These are phyloP conservation scores for Cadophora sp. DNA, from an alignment of 2,329 filamentous ascomycete genomes.

Conservation along the genomic window DNA sequence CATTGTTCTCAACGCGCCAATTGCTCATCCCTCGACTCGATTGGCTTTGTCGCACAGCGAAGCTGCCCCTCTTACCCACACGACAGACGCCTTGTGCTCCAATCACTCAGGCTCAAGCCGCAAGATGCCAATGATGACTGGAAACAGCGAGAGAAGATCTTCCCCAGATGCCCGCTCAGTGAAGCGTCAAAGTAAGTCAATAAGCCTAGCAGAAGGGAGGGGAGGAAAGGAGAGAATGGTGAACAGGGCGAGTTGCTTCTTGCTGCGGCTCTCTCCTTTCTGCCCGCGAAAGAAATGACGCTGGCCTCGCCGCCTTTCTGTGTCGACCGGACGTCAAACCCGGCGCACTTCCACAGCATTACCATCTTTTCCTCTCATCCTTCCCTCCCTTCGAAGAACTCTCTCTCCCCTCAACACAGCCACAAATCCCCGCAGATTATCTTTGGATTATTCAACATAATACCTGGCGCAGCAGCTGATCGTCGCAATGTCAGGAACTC, in stretches of 20 bases:
- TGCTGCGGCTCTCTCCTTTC: not conserved
- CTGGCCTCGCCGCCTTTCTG: not conserved
- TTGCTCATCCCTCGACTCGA: not conserved
- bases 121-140: conserved; percentile 27
- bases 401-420: conserved; percentile 14
- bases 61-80: not conserved
- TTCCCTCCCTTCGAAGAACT: not conserved
- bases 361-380: not conserved
- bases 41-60: not conserved
- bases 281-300: conserved; percentile 5
- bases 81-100: not conserved
- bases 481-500: conserved; percentile 70
- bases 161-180: conserved; percentile 39
- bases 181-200: conserved; percentile 43
- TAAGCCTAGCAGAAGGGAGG: not conserved
- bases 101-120: not conserved
- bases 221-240: not conserved
- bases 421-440: not conserved
- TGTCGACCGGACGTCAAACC: not conserved
- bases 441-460: conserved; percentile 35
- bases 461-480: conserved; percentile 33
- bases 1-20: not conserved
- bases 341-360: not conserved
- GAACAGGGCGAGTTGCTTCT: not conserved
- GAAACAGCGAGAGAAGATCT: conserved; percentile 31